Evolutionary conservation across 768 basidiomycete species (phyloP).

Genomic region (Gloeostereum incarnatum): DNA sequence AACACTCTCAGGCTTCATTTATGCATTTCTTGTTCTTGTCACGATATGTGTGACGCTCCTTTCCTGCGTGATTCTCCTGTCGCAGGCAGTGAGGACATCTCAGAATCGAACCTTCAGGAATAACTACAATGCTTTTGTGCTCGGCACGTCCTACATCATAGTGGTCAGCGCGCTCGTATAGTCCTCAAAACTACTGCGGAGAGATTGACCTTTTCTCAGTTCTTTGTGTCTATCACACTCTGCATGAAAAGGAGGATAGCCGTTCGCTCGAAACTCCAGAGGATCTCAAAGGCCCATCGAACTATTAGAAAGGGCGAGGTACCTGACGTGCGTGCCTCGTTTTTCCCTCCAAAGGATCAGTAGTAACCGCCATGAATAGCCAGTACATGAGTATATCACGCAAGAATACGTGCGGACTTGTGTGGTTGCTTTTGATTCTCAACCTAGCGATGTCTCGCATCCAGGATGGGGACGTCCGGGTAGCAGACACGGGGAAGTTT

Average conservation of each 20-base stretch:
- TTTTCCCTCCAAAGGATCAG: background rate
- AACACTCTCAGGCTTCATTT: conserved; percentile 45
- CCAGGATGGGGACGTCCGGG: conserved; percentile 74
- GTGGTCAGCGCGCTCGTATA: conserved; percentile 36
- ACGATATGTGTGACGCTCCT: conserved; percentile 47
- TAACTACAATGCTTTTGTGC: conserved; percentile 61
- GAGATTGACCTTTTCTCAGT: conserved; percentile 23
- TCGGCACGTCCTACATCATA: conserved; percentile 61
- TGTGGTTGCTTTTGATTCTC: conserved; percentile 60
- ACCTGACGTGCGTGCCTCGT: conserved; percentile 37
- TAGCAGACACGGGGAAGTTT: conserved; percentile 51
- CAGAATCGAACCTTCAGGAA: conserved; percentile 40
- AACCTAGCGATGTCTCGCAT: conserved; percentile 56
- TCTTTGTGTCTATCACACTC: conserved; percentile 47
- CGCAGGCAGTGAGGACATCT: conserved; percentile 64
- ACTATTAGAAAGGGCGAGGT: conserved; percentile 45
- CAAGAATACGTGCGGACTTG: conserved; percentile 74
- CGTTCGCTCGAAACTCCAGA: conserved; percentile 52
- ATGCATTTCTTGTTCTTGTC: conserved; percentile 40
- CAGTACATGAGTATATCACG: conserved; percentile 56
- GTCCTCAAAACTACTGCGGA: background rate
- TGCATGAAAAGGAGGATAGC: conserved; percentile 64
- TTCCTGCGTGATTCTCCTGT: conserved; percentile 56
- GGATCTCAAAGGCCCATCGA: conserved; percentile 54
- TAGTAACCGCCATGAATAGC: conserved; percentile 22